Evolutionary conservation across 345 rosid species (phyloP), one percentile per base, ranked within the genome.

Genomic region (Boechera retrofracta): DNA sequence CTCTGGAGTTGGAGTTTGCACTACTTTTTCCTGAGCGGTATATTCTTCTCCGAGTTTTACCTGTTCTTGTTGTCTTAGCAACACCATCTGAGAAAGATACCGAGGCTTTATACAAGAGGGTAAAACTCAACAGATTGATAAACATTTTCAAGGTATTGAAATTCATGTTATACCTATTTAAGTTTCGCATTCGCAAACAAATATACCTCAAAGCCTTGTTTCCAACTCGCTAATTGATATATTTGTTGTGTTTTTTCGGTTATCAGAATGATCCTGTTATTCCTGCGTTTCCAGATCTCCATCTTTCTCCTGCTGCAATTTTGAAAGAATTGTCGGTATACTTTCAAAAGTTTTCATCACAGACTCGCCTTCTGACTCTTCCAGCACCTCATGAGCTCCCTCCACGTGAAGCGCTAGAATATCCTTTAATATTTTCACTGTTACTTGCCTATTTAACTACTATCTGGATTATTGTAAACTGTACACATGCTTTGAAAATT

Each of bases 201-300:
- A 9, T 67, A 41, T 51, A 64, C 32, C 21, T 64, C n/a, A 12
- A 56, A 77, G n/a, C 31, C 54, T 56, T 0, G 6, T 54, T 26
- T 65, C 11, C 57, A 2, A 24, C 69, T 13, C 72, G 73, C 70
- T 60, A 6, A 66, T 12, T 45, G 31, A 28, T 32, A 33, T 39
- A 65, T 74, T 47, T 77, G 48, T 53, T 81, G 55, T 35, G 13
- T 65, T 39, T 65, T 68, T 56, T 71, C 16, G 24, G 56, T 77
- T 82, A 83, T 80, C 89, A 95, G 99, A 95, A 91, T 81, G 98
- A 95, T 82, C 98, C 97, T 26, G 97, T 92, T 53, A 86, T 95
- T 84, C 97, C 99, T 55, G 98, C 97, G 41, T 95, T 95, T 80
- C 98, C 99, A 16, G 99, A 95, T 84, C 99, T 95, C 78, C 98